A percentile compares a stretch with the other conserved stretches of the same genome.
phyloP scores from a whole-genome alignment of 306 rosid species.

The Sesbania bispinosa region DNA sequence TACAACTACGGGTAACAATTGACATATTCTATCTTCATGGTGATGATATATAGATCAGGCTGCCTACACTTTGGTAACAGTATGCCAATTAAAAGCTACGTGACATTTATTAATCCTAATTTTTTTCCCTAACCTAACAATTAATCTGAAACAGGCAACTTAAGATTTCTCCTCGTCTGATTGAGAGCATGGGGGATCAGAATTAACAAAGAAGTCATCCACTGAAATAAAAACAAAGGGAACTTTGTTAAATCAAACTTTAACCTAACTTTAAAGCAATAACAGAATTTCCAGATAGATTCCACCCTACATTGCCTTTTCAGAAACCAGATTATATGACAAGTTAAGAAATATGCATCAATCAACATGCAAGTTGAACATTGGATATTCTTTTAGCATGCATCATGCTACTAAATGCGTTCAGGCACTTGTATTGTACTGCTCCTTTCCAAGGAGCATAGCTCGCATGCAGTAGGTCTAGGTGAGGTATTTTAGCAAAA shows the following conservation, averaged over 20 bases:
- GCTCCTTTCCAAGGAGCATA: too few species aligned
- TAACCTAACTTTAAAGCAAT: not conserved
- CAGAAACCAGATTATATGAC: not conserved
- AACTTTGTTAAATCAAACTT: conserved; percentile 2
- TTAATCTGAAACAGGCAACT: conserved; percentile 39
- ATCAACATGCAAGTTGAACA: too few species aligned
- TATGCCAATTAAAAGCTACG: conserved; percentile 39
- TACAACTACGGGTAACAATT: conserved; percentile 23
- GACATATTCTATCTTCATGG: conserved; percentile 31
- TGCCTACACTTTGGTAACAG: conserved; percentile 38
- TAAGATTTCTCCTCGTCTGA: conserved; percentile 87
- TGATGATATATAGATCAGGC: conserved; percentile 39
- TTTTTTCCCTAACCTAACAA: conserved; percentile 39
- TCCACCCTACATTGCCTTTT: too few species aligned
- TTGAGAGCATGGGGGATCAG: conserved; percentile 75
- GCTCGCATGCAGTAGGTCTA: too few species aligned
- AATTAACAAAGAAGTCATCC: conserved; percentile 95
- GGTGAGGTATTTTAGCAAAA: too few species aligned
- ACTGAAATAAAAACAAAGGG: conserved; percentile 47
- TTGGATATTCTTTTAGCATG: too few species aligned
- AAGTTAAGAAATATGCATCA: too few species aligned
- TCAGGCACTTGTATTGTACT: too few species aligned
- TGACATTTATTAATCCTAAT: conserved; percentile 39
- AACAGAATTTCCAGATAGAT: too few species aligned
- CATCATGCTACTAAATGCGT: too few species aligned